phyloP scores from a whole-genome alignment of 2,329 filamentous ascomycete species.

The Alternaria novae-zelandiae region DNA sequence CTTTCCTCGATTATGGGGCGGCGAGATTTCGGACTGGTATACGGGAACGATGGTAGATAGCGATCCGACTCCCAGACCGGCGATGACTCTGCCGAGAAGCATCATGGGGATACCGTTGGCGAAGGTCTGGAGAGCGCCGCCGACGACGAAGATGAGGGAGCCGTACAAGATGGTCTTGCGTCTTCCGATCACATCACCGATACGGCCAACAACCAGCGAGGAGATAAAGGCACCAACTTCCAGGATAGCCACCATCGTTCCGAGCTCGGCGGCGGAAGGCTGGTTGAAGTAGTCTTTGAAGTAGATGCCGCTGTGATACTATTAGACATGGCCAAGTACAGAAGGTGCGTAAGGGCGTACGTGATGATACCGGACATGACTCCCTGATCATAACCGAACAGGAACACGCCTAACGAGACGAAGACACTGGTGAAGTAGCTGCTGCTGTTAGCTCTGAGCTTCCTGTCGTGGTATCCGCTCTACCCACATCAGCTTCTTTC shows the following conservation, averaged over 20 bases:
- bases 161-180: constrained; percentile 92
- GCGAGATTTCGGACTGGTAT: constrained; percentile 70
- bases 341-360: constrained; percentile 54
- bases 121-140: constrained; percentile 83
- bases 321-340: constrained; percentile 36
- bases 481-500: constrained; percentile 87
- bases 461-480: background rate
- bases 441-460: constrained; percentile 19
- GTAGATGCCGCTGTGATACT: constrained; percentile 70
- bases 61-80: constrained; percentile 59
- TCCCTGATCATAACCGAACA: constrained; percentile 89
- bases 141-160: constrained; percentile 83
- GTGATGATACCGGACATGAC: constrained; percentile 82
- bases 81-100: constrained; percentile 61
- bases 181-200: constrained; percentile 91
- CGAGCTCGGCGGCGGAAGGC: constrained; percentile 83
- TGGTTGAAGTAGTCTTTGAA: constrained; percentile 94
- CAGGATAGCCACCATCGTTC: constrained; percentile 97
- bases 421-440: constrained; percentile 96
- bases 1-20: constrained; percentile 93
- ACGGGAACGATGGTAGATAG: constrained; percentile 60
- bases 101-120: constrained; percentile 88
- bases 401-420: constrained; percentile 83
- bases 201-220: constrained; percentile 81
- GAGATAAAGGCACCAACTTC: constrained; percentile 92